phyloP scores from a whole-genome alignment of 2,329 filamentous ascomycete species.

The Colletotrichum graminicola region DNA sequence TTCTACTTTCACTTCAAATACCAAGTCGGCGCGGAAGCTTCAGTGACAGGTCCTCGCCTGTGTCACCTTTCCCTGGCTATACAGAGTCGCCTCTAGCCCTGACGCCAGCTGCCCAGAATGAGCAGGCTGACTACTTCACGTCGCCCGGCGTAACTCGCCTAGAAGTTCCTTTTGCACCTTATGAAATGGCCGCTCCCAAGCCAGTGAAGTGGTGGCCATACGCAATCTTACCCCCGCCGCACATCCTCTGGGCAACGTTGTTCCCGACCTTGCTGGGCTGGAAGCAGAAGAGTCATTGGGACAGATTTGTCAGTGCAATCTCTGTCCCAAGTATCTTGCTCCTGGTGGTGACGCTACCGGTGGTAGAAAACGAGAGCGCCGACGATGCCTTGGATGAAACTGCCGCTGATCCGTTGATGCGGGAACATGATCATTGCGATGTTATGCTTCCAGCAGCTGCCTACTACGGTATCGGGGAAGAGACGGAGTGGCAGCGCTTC shows the following conservation, averaged over 20 bases:
- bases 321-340: slow-evolving; percentile 93
- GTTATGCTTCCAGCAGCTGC: slow-evolving; percentile 53
- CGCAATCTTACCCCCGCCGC: slow-evolving; percentile 76
- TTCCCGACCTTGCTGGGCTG: slow-evolving; percentile 91
- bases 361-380: slow-evolving; percentile 79
- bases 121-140: slow-evolving; percentile 68
- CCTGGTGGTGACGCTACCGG: slow-evolving; percentile 89
- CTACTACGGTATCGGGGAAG: slow-evolving; percentile 51
- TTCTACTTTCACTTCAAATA: slow-evolving; percentile 59
- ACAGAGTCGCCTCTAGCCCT: slow-evolving; percentile 67
- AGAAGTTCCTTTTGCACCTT: slow-evolving; percentile 61
- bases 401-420: slow-evolving; percentile 13
- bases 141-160: slow-evolving; percentile 57
- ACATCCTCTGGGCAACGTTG: slow-evolving; percentile 77
- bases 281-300: slow-evolving; percentile 85
- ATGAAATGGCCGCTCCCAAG: slow-evolving; percentile 56
- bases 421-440: slow-evolving; percentile 48
- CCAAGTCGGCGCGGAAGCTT: slow-evolving; percentile 58
- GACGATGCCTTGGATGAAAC: slow-evolving; percentile 59
- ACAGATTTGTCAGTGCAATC: slow-evolving; percentile 82
- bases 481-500: slow-evolving; percentile 72
- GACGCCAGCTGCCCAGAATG: slow-evolving; percentile 55
- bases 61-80: slow-evolving; percentile 77
- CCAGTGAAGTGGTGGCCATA: slow-evolving; percentile 86
- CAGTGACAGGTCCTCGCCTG: slow-evolving; percentile 61